These are phyloP conservation scores for Colletotrichum somersetense DNA, from an alignment of 2,329 filamentous ascomycete genomes.

Conservation along the genomic window DNA sequence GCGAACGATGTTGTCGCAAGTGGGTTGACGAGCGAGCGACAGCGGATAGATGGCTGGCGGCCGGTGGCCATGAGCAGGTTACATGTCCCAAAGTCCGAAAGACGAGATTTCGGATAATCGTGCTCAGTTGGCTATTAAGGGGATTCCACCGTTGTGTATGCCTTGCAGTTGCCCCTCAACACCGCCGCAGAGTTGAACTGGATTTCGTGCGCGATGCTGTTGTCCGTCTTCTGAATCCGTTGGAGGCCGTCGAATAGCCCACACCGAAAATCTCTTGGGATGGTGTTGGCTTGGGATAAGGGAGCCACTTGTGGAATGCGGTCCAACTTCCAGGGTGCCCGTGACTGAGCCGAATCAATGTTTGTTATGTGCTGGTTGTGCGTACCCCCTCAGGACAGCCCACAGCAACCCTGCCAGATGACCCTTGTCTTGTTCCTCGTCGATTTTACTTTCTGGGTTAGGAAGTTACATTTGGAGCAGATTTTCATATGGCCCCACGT, in stretches of 20 bases:
- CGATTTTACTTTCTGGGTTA: conserved; percentile 30
- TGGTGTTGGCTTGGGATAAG: conserved; percentile 24
- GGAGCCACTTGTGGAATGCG: conserved; percentile 24
- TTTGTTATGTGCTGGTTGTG: conserved; percentile 35
- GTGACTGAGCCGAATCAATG: conserved; percentile 29
- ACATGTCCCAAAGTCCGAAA: conserved; percentile 17
- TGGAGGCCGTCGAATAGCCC: conserved; percentile 2
- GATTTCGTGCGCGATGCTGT: conserved; percentile 6
- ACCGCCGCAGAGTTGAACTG: conserved; percentile 7
- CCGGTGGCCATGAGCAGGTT: not conserved
- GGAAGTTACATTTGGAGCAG: conserved; percentile 35
- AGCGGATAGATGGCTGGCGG: conserved; percentile 6
- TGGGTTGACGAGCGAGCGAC: conserved; percentile 13
- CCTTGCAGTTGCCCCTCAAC: conserved; percentile 31
- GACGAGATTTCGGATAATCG: conserved; percentile 13
- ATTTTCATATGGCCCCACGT: conserved; percentile 35
- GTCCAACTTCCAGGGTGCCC: conserved; percentile 21
- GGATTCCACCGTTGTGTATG: not conserved
- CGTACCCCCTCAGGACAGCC: conserved; percentile 28
- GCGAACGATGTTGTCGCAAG: not conserved
- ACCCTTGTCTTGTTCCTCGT: conserved; percentile 33
- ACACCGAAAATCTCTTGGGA: conserved; percentile 7
- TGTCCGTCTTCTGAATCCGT: conserved; percentile 14
- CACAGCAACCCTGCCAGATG: conserved; percentile 33
- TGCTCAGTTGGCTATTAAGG: not conserved